Evolutionary conservation across 805 yeast genomes (phyloP).

Genomic region (Wickerhamiella azymoides): DNA sequence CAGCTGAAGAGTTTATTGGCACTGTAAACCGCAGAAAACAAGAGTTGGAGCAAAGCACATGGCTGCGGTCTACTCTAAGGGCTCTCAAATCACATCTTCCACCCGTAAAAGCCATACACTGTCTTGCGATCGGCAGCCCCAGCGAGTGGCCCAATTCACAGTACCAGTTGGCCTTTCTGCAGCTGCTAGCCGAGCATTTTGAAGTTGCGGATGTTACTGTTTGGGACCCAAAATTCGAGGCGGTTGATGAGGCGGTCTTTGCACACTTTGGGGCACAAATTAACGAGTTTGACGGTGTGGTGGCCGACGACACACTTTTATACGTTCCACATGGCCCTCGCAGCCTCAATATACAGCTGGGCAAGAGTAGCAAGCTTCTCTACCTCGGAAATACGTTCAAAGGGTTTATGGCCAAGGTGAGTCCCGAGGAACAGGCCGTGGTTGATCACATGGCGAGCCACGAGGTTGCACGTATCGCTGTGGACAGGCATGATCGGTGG

Average conservation of each 20-base stretch:
- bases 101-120: slow-evolving; percentile 31
- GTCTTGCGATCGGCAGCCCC: slow-evolving; percentile 63
- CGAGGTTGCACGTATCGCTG: slow-evolving; percentile 1
- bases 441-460: slow-evolving; percentile 7
- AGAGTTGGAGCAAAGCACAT: neutral
- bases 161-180: slow-evolving; percentile 50
- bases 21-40: slow-evolving; percentile 2
- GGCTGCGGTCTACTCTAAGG: neutral
- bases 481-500: slow-evolving; percentile 18
- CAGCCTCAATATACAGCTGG: slow-evolving; percentile 18
- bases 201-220: slow-evolving; percentile 29
- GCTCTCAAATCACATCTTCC: neutral
- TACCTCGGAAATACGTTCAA: slow-evolving; percentile 19
- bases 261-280: slow-evolving; percentile 19
- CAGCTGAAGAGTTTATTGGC: slow-evolving; percentile 1
- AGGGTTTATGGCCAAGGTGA: slow-evolving; percentile 24
- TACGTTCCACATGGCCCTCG: slow-evolving; percentile 71
- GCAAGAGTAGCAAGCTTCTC: slow-evolving; percentile 6
- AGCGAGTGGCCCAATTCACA: slow-evolving; percentile 33
- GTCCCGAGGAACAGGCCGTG: slow-evolving; percentile 11
- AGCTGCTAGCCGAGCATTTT: slow-evolving; percentile 27
- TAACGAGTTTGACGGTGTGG: slow-evolving; percentile 17
- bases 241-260: slow-evolving; percentile 31
- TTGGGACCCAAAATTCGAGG: slow-evolving; percentile 52
- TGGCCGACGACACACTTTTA: slow-evolving; percentile 28